Base-by-base conservation (phyloP, 78 protist genomes). In the Isochrysis galbana region DNA sequence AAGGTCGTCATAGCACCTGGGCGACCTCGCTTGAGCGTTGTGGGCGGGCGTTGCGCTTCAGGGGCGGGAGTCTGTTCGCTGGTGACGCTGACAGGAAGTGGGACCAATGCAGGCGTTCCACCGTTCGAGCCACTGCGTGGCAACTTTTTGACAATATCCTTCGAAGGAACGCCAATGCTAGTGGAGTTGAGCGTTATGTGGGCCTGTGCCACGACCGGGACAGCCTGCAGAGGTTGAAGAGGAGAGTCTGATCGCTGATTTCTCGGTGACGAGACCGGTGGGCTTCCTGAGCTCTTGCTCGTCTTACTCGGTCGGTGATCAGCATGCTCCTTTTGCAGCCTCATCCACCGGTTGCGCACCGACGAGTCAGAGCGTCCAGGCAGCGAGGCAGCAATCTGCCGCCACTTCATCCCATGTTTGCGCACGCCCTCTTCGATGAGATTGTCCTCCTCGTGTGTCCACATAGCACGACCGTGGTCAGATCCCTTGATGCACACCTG, bases 341-440 rank as follows among this genome's bases (percentile, higher is more conserved):
- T 45, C 32, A 36, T 39, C 87, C 87, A 78, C n/a, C 87, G 87
- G 87, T 78, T 78, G 32, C 87, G 46, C 38, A 78, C 48, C 32
- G 87, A 39, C 32, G 45, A 36, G 87, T 78, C 87, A 14, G 51
- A 26, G 46, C 87, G 87, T 25, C 87, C 87, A 21, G 87, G 87
- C 51, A 78, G 46, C 51, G 48, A 42, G 32, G 21, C 4, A 25
- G 87, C 45, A 47, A 78, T 78, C 32, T 14, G 51, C 10, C 44
- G 46, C 87, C 87, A 78, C 48, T 78, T 78, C 54, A 5, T 41
- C 32, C 87, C 87, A 21, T 23, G n/a, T 34, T 1, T 2, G 38
- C 21, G 5, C 32, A 78, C 87, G 87, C 87, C 87, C 10, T 78
- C 87, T 5, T 41, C 45, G 87, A 78, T 78, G 34, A 78, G 17